Conservation (phyloP, 1,284 basidiomycete genomes). For the Cryptococcus wingfieldii region DNA sequence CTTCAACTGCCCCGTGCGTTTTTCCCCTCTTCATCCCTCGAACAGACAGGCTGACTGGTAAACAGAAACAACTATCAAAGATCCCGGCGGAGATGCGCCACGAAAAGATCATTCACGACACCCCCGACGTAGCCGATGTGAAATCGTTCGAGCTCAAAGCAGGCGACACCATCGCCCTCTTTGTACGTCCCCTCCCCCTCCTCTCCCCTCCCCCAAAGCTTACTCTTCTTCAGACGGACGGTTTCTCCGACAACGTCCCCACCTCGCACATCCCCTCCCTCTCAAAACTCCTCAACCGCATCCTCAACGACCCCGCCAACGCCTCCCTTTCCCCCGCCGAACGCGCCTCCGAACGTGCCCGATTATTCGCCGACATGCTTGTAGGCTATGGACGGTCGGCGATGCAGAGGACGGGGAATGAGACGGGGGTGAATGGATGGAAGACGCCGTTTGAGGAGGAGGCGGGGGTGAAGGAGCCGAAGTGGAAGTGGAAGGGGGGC, state of each 20-base stretch:
- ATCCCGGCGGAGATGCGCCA: conserved; percentile 19
- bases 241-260: conserved; percentile 55
- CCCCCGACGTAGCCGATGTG: conserved; percentile 35
- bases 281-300: conserved; percentile 20
- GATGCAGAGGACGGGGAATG: conserved; percentile 44
- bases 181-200: conserved; percentile 26
- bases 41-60: conserved; percentile 7
- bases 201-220: not conserved
- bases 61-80: conserved; percentile 38
- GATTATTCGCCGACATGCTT: conserved; percentile 49
- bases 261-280: conserved; percentile 39
- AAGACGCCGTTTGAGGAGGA: conserved; percentile 48
- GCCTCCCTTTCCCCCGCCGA: conserved; percentile 31
- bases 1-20: conserved; percentile 49
- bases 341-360: conserved; percentile 36
- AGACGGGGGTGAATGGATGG: conserved; percentile 35
- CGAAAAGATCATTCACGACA: conserved; percentile 28
- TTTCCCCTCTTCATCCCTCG: not conserved
- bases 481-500: conserved; percentile 49
- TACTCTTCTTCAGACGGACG: conserved; percentile 50
- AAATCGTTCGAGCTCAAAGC: conserved; percentile 39
- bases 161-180: conserved; percentile 47
- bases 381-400: conserved; percentile 48
- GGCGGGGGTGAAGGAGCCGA: conserved; percentile 41
- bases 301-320: conserved; percentile 35